These are phyloP conservation scores for Fusarium sp. DNA, from an alignment of 2,329 filamentous ascomycete species.

Conservation along the genomic window DNA sequence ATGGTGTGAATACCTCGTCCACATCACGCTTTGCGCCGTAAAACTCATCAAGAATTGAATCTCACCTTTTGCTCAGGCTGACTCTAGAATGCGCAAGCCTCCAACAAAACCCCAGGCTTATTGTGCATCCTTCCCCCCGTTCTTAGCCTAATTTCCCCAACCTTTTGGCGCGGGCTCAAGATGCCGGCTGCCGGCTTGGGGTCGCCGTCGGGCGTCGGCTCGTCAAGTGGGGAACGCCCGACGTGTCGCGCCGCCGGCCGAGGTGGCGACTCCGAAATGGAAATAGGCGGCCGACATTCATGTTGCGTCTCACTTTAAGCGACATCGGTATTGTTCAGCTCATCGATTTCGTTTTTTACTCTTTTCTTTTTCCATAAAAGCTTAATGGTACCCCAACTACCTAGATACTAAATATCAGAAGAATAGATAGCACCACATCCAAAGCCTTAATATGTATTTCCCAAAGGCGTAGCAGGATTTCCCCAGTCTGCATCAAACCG, in stretches of 20 bases:
- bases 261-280: neutral
- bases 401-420: neutral
- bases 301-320: neutral
- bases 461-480: slow-evolving; percentile 35
- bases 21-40: neutral
- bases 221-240: neutral
- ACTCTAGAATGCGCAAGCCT: neutral
- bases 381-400: neutral
- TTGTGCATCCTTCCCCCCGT: neutral
- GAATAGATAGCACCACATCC: neutral
- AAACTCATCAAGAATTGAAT: neutral
- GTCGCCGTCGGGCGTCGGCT: neutral
- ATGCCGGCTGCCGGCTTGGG: neutral
- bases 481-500: slow-evolving; percentile 62
- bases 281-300: neutral
- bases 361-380: neutral
- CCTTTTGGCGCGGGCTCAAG: neutral
- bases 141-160: neutral
- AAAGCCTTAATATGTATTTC: slow-evolving; percentile 46
- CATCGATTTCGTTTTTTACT: neutral
- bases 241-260: neutral
- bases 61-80: neutral
- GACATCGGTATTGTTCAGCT: neutral
- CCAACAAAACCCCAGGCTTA: neutral
- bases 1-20: neutral